phyloP scores from a whole-genome alignment of 495 filamentous ascomycete species.

The Aspergillus homomorphus region DNA sequence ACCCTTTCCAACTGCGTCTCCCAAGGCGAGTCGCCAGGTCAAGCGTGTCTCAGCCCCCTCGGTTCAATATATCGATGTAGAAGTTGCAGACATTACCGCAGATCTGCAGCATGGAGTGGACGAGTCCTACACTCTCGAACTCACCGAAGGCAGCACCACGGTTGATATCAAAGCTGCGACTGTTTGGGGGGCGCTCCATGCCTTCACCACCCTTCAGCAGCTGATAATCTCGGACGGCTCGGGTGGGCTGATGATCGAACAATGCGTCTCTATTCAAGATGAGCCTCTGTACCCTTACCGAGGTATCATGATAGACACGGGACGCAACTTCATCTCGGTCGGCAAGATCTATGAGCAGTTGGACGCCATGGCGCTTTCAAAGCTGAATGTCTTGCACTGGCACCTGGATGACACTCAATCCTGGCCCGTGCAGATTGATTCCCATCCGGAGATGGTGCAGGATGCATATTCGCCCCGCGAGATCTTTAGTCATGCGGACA shows the following conservation, averaged over 20 bases:
- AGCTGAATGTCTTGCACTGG: constrained; percentile 54
- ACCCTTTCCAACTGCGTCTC: constrained; percentile 43
- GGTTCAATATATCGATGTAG: constrained; percentile 36
- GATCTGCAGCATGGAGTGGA: constrained; percentile 53
- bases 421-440: constrained; percentile 47
- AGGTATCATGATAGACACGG: constrained; percentile 51
- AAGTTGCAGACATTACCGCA: constrained; percentile 38
- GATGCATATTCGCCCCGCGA: constrained; percentile 53
- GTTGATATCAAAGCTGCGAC: constrained; percentile 49
- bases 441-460: constrained; percentile 51
- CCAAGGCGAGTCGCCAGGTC: constrained; percentile 22
- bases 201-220: constrained; percentile 57
- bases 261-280: constrained; percentile 47
- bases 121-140: constrained; percentile 55
- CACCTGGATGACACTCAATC: constrained; percentile 51
- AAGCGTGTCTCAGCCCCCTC: constrained; percentile 30
- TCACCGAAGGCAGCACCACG: constrained; percentile 28
- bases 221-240: constrained; percentile 47
- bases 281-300: constrained; percentile 48
- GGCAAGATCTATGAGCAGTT: constrained; percentile 51
- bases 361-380: constrained; percentile 50
- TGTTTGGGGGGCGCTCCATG: constrained; percentile 55
- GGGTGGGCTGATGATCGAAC: constrained; percentile 47
- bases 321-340: constrained; percentile 48
- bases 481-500: constrained; percentile 36